Base-by-base conservation (phyloP, 306 rosid species). In the Potentilla sterilis region DNA sequence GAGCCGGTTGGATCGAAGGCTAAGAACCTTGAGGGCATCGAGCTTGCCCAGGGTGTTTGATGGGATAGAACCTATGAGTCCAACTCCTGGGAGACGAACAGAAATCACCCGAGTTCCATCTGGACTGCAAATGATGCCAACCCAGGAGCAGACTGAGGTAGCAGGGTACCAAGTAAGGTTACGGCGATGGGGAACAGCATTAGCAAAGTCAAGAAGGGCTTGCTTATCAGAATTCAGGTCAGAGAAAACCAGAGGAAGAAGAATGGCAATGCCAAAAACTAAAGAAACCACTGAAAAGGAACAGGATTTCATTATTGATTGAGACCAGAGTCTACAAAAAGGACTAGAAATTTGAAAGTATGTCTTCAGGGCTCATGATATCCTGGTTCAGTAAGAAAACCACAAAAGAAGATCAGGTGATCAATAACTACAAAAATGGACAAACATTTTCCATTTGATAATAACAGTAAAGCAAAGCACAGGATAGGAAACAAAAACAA, bases 1-100 rank as follows among this genome's bases (percentile, higher is more conserved):
- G 46, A 94, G 97, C 55, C 82, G 89, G 83, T 94, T 94, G 65
- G 96, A 94, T 7, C 96, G 88, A 43, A 94, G 97, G 83, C 98
- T 94, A 70, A 94, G 93, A 63, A 24, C 51, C 62, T 57, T 81
- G 24, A 91, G 97, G 22, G 87, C 89, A 78, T 86, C 90, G 22
- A 94, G 96, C 86, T 80, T 91, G 69, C 97, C 92, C 3, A 94
- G 86, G 38, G 98, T 94, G 69, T 83, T 83, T 28, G 87, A 34
- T 21, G 97, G 97, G 48, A 94, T 86, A 18, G 88, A 21, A 64
- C 98, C 98, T 2, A 90, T 78, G 40, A 94, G 88, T 75, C 97
- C 98, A 24, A 90, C 75, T 52, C 97, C 98, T 2, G 98, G 97
- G 76, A 91, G 94, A 69, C 95, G 89, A 46, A 91, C 84, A 34